phyloP scores from a whole-genome alignment of 306 rosid species.

The Fragaria iinumae region DNA sequence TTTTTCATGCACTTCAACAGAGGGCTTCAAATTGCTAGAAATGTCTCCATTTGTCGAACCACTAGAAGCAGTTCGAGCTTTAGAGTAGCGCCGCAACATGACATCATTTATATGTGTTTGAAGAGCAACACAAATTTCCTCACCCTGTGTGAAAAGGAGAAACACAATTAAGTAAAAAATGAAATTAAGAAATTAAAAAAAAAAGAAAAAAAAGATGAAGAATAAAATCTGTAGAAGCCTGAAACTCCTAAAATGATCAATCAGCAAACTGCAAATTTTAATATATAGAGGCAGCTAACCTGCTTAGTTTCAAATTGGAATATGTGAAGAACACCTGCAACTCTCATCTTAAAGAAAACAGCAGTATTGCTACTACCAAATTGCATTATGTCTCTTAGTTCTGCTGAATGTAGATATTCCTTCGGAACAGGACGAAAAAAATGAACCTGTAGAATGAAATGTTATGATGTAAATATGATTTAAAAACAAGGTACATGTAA shows the following conservation, averaged over 20 bases:
- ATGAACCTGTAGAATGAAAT: slow-evolving; percentile 55
- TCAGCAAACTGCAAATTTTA: neutral
- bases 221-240: slow-evolving; percentile 1
- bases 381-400: slow-evolving; percentile 95
- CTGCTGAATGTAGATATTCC: slow-evolving; percentile 94
- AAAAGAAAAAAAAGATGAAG: neutral
- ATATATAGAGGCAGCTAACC: slow-evolving; percentile 38
- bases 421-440: slow-evolving; percentile 96
- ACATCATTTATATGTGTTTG: slow-evolving; percentile 95
- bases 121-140: slow-evolving; percentile 95
- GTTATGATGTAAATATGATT: neutral
- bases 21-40: slow-evolving; percentile 51
- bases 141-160: slow-evolving; percentile 61
- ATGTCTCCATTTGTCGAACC: slow-evolving; percentile 57
- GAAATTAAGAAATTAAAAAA: too few species aligned
- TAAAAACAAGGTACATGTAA: neutral
- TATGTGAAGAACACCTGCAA: slow-evolving; percentile 95
- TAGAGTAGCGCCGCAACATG: slow-evolving; percentile 87
- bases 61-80: slow-evolving; percentile 54
- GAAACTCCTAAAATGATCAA: neutral
- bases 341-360: slow-evolving; percentile 95
- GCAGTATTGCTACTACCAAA: slow-evolving; percentile 97
- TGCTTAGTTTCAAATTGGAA: slow-evolving; percentile 96
- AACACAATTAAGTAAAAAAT: slow-evolving; percentile 13
- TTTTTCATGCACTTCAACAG: slow-evolving; percentile 60